phyloP scores from a whole-genome alignment of 23 red algal genomes.

The Gracilariopsis chorda region DNA sequence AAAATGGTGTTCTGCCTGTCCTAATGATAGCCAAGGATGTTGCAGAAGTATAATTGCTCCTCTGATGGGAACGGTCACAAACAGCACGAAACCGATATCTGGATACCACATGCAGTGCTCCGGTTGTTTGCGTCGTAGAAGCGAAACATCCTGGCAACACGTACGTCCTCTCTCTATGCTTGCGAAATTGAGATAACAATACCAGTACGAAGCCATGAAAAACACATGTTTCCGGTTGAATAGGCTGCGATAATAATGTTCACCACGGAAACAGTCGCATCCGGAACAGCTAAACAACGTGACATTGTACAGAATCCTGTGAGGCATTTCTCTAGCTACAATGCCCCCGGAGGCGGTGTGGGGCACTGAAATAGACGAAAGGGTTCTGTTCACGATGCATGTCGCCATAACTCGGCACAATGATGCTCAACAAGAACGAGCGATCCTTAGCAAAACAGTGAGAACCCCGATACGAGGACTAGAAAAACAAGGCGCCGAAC shows the following conservation, averaged over 20 bases:
- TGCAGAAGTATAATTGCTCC: not conserved
- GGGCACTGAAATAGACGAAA: not conserved
- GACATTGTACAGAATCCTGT: conserved; percentile 14
- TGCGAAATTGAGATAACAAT: not conserved
- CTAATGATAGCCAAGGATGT: not conserved
- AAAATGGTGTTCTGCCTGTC: not conserved
- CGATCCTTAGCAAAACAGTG: too few species aligned
- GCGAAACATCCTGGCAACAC: not conserved
- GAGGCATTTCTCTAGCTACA: conserved; percentile 41
- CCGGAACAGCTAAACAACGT: not conserved
- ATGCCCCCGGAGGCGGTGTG: not conserved
- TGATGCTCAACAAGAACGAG: too few species aligned
- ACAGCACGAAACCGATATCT: conserved; percentile 3
- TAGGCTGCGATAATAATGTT: conserved; percentile 45
- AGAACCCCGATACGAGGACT: too few species aligned
- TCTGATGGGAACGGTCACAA: conserved; percentile 1
- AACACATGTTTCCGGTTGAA: not conserved
- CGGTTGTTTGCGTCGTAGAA: conserved; percentile 29
- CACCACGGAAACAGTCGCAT: not conserved
- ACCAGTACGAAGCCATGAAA: not conserved
- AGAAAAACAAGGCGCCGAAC: too few species aligned
- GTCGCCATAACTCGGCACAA: not conserved
- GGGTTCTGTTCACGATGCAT: not conserved
- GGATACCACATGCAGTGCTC: not conserved
- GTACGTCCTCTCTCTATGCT: not conserved